Percentiles rank a stretch among this genome's conserved stretches.
Conservation (phyloP, 2,329 filamentous ascomycete species). For the Diaporthe sp. region DNA sequence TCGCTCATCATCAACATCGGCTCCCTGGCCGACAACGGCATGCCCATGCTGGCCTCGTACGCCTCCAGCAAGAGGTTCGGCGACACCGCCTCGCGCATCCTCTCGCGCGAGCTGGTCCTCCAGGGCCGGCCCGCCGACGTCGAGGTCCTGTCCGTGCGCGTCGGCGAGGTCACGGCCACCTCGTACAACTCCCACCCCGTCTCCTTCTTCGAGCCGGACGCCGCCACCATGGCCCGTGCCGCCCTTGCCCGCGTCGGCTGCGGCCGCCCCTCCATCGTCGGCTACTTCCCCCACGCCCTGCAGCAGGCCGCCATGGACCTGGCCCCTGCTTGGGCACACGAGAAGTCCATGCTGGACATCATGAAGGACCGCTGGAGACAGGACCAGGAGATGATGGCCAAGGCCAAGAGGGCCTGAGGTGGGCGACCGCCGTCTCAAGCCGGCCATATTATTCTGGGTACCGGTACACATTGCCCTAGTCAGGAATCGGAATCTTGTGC, state of each 20-base stretch:
- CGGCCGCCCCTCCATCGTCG: conserved; percentile 34
- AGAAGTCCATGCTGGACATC: neutral
- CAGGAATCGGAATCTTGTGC: neutral
- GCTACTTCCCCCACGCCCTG: conserved; percentile 38
- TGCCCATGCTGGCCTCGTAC: conserved; percentile 54
- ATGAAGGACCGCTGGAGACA: conserved; percentile 20
- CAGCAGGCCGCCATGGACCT: conserved; percentile 26
- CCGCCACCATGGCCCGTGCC: conserved; percentile 36
- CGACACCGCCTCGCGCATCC: conserved; percentile 27
- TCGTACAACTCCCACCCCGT: conserved; percentile 30
- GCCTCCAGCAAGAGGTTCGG: conserved; percentile 44
- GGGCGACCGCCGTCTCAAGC: too few species aligned
- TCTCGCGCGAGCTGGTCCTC: conserved; percentile 37
- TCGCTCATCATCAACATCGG: conserved; percentile 62
- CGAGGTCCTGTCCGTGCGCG: conserved; percentile 39
- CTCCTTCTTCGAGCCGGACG: conserved; percentile 36
- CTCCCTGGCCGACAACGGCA: conserved; percentile 54
- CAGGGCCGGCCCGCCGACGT: conserved; percentile 34
- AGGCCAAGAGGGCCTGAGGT: conserved; percentile 12
- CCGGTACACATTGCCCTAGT: neutral
- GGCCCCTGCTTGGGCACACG: conserved; percentile 21
- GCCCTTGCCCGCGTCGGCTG: conserved; percentile 40
- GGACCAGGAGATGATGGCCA: conserved; percentile 22
- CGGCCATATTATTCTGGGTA: neutral
- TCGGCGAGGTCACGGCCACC: conserved; percentile 38